phyloP scores from a whole-genome alignment of 495 filamentous ascomycete genomes.

The Choiromyces venosus region DNA sequence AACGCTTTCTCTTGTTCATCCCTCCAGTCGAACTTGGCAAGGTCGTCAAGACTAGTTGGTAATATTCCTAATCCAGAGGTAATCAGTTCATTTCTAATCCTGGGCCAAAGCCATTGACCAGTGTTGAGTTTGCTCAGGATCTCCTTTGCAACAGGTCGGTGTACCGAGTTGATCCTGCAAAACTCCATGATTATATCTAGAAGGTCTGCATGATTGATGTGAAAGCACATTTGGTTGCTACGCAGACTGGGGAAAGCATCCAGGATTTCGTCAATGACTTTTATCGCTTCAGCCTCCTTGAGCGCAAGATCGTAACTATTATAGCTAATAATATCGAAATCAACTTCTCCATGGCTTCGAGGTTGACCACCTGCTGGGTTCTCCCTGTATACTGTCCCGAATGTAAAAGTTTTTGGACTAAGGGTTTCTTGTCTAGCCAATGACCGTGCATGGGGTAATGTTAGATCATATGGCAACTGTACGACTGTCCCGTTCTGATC shows the following conservation, averaged over 20 bases:
- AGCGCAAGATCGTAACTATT: slow-evolving; percentile 75
- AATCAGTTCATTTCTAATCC: slow-evolving; percentile 76
- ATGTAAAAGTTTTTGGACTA: slow-evolving; percentile 73
- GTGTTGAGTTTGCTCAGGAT: slow-evolving; percentile 82
- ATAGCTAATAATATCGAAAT: slow-evolving; percentile 86
- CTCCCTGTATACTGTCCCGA: slow-evolving; percentile 85
- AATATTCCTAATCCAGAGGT: slow-evolving; percentile 74
- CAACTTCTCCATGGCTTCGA: slow-evolving; percentile 75
- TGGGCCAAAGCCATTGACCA: slow-evolving; percentile 73
- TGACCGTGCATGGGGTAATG: slow-evolving; percentile 77
- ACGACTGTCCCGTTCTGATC: slow-evolving; percentile 77
- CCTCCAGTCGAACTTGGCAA: slow-evolving; percentile 83
- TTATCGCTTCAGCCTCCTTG: slow-evolving; percentile 91
- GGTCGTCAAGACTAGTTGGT: slow-evolving; percentile 84
- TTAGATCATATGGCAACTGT: slow-evolving; percentile 87
- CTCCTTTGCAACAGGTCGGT: slow-evolving; percentile 70
- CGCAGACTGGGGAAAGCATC: slow-evolving; percentile 70
- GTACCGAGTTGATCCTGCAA: slow-evolving; percentile 66
- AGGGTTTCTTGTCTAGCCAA: slow-evolving; percentile 67
- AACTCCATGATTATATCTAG: slow-evolving; percentile 74
- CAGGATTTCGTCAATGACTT: slow-evolving; percentile 87
- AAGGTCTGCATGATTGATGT: slow-evolving; percentile 83
- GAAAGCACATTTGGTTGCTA: slow-evolving; percentile 73
- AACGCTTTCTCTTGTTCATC: slow-evolving; percentile 70
- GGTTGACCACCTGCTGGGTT: slow-evolving; percentile 71